Evolutionary conservation across 306 rosid genomes (phyloP), one percentile per base, ranked within the genome.

Genomic region (Coriaria nepalensis): DNA sequence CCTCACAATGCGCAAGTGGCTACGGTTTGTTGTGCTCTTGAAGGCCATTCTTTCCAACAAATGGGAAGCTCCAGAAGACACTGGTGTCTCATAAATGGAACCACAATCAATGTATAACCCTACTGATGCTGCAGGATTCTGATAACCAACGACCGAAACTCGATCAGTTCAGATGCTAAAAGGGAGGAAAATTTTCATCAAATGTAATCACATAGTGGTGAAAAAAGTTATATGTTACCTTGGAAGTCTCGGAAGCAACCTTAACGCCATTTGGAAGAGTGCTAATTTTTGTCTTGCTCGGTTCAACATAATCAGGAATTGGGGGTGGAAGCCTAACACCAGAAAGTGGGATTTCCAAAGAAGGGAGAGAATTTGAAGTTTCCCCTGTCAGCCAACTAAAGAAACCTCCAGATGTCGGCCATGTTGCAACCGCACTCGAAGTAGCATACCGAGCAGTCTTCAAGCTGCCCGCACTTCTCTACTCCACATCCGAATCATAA

Each of bases 41-140:
- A 85, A 92, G 69, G 98, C 98, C 94, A 92, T 74, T 59, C 94
- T 47, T 57, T 92, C 98, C 29, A 92, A 57, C 77, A 92, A 66
- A 63, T 92, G 98, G 13, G 98, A 82, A 46, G 98, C 96, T 45
- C 96, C 96, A 20, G 76, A 75, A 35, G 94, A 55, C 13, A 50
- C 13, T 1, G 87, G 87, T 2, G 85, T 71, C 78, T 92, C 98
- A 50, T 92, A 85, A 36, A 82, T 85, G 45, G 98, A 92, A 61
- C 98, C 98, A 56, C 75, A 77, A 54, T 92, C 81, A 35, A 92
- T 41, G 66, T 92, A 92, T 20, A 92, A 10, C 48, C 98, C 96
- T 51, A 92, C 49, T 14, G 98, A 82, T 65, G 98, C 98, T 20
- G 80, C 83, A 61, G 96, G 93, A 65, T 67, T 79, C 98, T 92